A percentile compares a stretch with the other conserved stretches of the same genome.
phyloP scores from a whole-genome alignment of 1,284 basidiomycete genomes.

The Cryptococcus sp. region DNA sequence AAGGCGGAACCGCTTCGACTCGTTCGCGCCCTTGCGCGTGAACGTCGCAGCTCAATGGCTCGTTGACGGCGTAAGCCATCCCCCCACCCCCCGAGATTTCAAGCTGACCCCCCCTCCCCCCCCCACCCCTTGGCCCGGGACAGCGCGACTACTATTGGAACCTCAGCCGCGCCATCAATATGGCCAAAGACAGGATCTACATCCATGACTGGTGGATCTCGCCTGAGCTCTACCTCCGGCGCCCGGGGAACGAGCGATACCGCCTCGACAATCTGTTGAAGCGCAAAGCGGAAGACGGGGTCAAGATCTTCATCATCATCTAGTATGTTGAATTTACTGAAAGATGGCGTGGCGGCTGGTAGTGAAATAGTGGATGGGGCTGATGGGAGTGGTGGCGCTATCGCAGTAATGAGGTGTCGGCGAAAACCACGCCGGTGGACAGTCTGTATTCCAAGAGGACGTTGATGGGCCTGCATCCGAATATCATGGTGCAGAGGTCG shows the following conservation, averaged over 20 bases:
- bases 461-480: constrained; percentile 80
- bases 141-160: constrained; percentile 97
- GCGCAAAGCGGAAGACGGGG: constrained; percentile 90
- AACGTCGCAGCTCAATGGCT: constrained; percentile 98
- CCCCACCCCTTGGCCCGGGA: not conserved
- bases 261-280: constrained; percentile 83
- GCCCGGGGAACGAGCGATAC: constrained; percentile 80
- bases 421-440: constrained; percentile 86
- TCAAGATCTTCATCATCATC: constrained; percentile 93
- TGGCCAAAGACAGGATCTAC: constrained; percentile 85
- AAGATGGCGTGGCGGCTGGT: too few relatives aligned
- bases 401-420: constrained; percentile 95
- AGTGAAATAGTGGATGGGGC: too few relatives aligned
- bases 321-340: constrained; percentile 60
- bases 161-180: constrained; percentile 83
- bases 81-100: not conserved
- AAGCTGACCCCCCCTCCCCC: not conserved
- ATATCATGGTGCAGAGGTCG: constrained; percentile 94
- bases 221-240: constrained; percentile 74
- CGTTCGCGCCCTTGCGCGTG: constrained; percentile 87
- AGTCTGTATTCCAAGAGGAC: constrained; percentile 88
- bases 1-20: constrained; percentile 80
- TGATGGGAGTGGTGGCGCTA: too few relatives aligned
- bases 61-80: constrained; percentile 78
- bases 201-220: constrained; percentile 91